Percentiles rank a stretch among this genome's conserved stretches.
Conservation (phyloP, 306 rosid genomes). For the Quercus variabilis region DNA sequence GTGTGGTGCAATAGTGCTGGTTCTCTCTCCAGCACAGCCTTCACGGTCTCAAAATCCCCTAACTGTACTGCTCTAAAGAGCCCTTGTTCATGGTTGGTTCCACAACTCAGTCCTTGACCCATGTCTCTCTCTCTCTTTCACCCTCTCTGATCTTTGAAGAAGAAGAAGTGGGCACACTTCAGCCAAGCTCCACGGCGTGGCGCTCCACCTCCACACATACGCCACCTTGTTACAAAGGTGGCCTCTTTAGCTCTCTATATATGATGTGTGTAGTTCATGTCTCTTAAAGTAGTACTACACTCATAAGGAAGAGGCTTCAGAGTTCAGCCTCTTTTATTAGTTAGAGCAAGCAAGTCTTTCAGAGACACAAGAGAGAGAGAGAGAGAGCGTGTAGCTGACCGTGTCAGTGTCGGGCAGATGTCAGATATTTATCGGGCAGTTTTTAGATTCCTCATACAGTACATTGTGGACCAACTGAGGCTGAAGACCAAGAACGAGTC, state of each 20-base stretch:
- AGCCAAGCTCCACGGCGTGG: constrained; percentile 23
- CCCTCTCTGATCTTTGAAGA: neutral
- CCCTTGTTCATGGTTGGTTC: constrained; percentile 62
- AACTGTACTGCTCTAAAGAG: constrained; percentile 76
- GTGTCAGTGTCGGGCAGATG: constrained; percentile 58
- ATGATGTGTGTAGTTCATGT: constrained; percentile 40
- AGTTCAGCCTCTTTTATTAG: too few species aligned
- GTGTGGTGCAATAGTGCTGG: constrained; percentile 51
- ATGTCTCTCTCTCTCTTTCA: constrained; percentile 26
- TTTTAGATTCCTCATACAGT: constrained; percentile 26
- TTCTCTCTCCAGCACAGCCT: constrained; percentile 41
- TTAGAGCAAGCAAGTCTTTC: neutral
- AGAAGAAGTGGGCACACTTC: constrained; percentile 4
- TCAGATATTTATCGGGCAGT: constrained; percentile 55
- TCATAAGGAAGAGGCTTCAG: neutral
- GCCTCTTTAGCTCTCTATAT: constrained; percentile 14
- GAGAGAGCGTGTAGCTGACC: constrained; percentile 37
- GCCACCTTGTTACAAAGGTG: constrained; percentile 50
- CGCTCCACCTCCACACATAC: constrained; percentile 17
- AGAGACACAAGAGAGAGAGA: constrained; percentile 14
- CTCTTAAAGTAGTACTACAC: constrained; percentile 17
- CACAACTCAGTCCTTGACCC: constrained; percentile 97
- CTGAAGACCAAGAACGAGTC: neutral
- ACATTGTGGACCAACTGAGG: constrained; percentile 18
- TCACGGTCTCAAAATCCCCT: constrained; percentile 59